Base-by-base conservation (phyloP, 345 rosid genomes). In the Isatis tinctoria region DNA sequence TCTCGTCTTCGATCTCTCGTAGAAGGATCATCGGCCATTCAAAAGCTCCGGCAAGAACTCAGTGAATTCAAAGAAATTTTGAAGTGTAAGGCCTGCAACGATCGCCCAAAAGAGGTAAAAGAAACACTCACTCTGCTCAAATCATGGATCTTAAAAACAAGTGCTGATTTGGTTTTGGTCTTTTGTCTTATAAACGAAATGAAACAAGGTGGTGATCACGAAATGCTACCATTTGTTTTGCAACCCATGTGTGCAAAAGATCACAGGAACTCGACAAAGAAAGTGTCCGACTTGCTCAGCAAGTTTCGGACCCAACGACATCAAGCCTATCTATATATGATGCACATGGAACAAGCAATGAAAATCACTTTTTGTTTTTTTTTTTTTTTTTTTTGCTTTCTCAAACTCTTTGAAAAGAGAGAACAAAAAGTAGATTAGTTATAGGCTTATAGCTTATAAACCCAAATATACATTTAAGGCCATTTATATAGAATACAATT, bases 221-320 rank as follows among this genome's bases (percentile, higher is more conserved):
- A 96, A 89, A 69, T 96, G 99, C 85, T 96, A 81, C 81, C 99
- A 92, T 69, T 79, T 96, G 78, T 92, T 92, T 85, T 96, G 98
- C 89, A 88, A 82, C 57, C 81, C 86, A 49, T 96, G 98, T 74
- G 85, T 96, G 33, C 96, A 87, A 77, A 92, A 80, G 79, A 81
- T 89, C 53, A 74, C 69, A 13, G 96, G 78, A 83, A 87, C 84
- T 63, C 88, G 98, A 30, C 96, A 89, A 53, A 87, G 96, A 65
- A 96, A 92, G 77, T 96, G 98, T 75, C 97, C 97, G 10, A 82
- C 79, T 4, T 96, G 99, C 69, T 78, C 86, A 14, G 83, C 90
- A 45, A 92, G 90, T 83, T 92, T 96, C 64, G 96, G 99, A 53
- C 79, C 82, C 16, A 96, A 90, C 54, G 98, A 96, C 63, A 95